Evolutionary conservation across 1,139 yeast genomes (phyloP).

Genomic region (Nematodospora anomalae): DNA sequence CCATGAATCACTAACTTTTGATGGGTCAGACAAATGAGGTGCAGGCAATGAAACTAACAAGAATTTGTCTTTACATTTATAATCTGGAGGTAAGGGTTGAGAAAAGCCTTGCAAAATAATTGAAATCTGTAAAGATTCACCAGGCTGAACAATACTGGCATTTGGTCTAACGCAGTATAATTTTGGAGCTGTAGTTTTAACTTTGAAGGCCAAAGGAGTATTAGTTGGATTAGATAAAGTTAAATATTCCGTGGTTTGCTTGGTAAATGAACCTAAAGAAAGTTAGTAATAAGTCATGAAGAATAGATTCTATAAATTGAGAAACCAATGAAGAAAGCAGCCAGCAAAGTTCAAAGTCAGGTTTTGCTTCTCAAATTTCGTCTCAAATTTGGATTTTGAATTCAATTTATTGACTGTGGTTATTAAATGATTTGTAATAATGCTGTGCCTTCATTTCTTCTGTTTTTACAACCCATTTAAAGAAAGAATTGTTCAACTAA

Average conservation of each 20-base stretch:
- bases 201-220: conserved; percentile 81
- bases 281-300: conserved; percentile 9
- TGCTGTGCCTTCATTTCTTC: too few relatives aligned
- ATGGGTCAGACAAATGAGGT: conserved; percentile 54
- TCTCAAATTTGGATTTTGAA: too few relatives aligned
- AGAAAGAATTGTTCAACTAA: too few relatives aligned
- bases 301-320: background rate
- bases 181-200: conserved; percentile 97
- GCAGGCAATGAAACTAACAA: conserved; percentile 84
- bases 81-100: conserved; percentile 70
- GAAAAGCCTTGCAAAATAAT: conserved; percentile 83
- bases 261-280: conserved; percentile 61
- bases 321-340: background rate
- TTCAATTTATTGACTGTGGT: too few relatives aligned
- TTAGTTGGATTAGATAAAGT: conserved; percentile 65
- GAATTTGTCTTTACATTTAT: conserved; percentile 88
- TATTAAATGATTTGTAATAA: too few relatives aligned
- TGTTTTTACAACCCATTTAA: too few relatives aligned
- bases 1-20: conserved; percentile 72
- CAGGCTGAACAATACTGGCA: conserved; percentile 78
- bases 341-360: too few relatives aligned
- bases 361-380: background rate
- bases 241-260: conserved; percentile 69
- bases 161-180: conserved; percentile 95
- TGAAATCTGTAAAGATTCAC: conserved; percentile 68